Evolutionary conservation across 768 basidiomycete genomes (phyloP).

Genomic region (Tricholoma flavovirens): DNA sequence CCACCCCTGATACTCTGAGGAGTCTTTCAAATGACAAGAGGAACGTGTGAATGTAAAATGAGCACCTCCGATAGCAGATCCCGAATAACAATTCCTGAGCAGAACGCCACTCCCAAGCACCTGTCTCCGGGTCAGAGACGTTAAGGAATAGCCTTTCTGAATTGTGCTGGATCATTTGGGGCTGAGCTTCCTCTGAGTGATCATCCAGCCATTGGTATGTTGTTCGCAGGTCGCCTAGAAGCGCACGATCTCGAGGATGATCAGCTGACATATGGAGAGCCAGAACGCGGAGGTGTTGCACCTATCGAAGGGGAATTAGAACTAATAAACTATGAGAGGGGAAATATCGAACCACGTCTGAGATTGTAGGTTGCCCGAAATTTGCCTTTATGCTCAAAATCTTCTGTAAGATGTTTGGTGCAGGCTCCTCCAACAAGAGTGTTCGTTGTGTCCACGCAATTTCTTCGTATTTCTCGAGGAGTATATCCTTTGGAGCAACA

Average conservation of each 20-base stretch:
- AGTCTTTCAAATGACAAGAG: slow-evolving; percentile 27
- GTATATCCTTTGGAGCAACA: slow-evolving; percentile 33
- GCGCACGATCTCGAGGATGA: slow-evolving; percentile 17
- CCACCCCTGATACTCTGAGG: slow-evolving; percentile 28
- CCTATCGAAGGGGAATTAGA: slow-evolving; percentile 18
- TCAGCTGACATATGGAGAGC: slow-evolving; percentile 21
- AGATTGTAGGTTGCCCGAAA: slow-evolving; percentile 33
- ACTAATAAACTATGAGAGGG: background rate
- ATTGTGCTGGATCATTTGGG: slow-evolving; percentile 14
- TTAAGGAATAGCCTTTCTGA: slow-evolving; percentile 38
- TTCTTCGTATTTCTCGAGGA: slow-evolving; percentile 30
- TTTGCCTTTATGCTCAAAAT: no score
- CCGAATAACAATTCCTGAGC: slow-evolving; percentile 37
- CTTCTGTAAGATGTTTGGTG: no score
- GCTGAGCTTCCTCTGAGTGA: slow-evolving; percentile 15
- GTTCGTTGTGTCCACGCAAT: slow-evolving; percentile 48
- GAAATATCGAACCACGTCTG: slow-evolving; percentile 36
- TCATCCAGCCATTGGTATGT: slow-evolving; percentile 42
- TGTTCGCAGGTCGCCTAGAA: slow-evolving; percentile 33
- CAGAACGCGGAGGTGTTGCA: slow-evolving; percentile 35
- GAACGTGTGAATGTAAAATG: no score
- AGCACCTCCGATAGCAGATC: slow-evolving; percentile 25
- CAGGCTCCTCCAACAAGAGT: slow-evolving; percentile 20
- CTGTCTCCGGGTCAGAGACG: slow-evolving; percentile 30
- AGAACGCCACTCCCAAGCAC: slow-evolving; percentile 34